phyloP scores from a whole-genome alignment of 2,329 filamentous ascomycete species.

The Cercospora sesami region DNA sequence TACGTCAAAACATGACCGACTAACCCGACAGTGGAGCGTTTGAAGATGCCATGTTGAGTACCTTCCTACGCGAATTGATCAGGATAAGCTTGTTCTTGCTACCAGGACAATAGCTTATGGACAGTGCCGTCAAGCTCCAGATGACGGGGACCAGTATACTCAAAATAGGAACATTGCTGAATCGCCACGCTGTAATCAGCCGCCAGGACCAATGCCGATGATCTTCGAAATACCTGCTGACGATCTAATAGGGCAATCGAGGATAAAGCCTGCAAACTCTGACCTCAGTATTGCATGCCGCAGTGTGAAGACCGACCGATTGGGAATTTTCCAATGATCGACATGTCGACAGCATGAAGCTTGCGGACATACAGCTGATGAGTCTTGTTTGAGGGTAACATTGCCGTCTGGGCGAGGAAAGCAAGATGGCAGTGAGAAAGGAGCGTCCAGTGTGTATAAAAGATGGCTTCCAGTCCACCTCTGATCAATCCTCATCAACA shows the following conservation, averaged over 20 bases:
- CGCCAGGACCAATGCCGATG: neutral
- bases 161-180: neutral
- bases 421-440: neutral
- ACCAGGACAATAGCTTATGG: neutral
- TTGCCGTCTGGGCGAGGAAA: neutral
- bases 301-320: neutral
- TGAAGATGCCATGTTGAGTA: neutral
- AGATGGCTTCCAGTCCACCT: neutral
- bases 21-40: neutral
- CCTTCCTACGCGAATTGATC: neutral
- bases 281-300: neutral
- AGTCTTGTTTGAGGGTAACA: neutral
- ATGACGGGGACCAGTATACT: neutral
- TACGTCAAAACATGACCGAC: neutral
- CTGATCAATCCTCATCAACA: neutral
- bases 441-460: neutral
- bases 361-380: neutral
- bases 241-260: neutral
- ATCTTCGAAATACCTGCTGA: neutral
- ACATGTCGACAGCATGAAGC: neutral
- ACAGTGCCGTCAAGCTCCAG: neutral
- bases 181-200: neutral
- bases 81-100: neutral
- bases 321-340: neutral
- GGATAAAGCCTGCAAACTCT: constrained; percentile 6